Percentiles rank a stretch among this genome's conserved stretches.
Conservation (phyloP, 306 rosid species). For the Dicorynia guianensis region DNA sequence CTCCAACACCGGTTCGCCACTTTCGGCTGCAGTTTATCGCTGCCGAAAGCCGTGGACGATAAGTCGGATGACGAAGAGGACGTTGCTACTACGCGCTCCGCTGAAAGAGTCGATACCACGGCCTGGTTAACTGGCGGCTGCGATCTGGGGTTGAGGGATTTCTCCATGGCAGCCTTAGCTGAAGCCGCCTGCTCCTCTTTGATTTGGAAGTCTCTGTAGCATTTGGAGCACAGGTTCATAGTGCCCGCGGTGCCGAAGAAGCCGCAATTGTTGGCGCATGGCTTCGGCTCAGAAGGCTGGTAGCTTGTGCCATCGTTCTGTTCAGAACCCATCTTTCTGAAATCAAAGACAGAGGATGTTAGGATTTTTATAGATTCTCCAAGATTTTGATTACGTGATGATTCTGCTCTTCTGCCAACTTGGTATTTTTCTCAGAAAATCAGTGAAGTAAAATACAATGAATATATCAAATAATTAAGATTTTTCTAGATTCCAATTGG, state of each 20-base stretch:
- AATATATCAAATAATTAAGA: too few relatives aligned
- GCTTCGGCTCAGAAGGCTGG: slow-evolving; percentile 60
- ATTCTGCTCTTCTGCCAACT: too few relatives aligned
- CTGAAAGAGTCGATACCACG: neutral
- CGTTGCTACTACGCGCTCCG: neutral
- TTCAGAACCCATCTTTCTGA: slow-evolving; percentile 55
- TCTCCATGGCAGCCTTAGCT: slow-evolving; percentile 55
- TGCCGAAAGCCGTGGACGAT: neutral
- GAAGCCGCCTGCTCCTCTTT: slow-evolving; percentile 46
- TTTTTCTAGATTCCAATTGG: too few relatives aligned
- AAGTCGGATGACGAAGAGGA: neutral
- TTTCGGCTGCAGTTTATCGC: slow-evolving; percentile 21
- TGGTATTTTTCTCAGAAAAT: too few relatives aligned
- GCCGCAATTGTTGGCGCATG: slow-evolving; percentile 72
- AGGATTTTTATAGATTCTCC: too few relatives aligned
- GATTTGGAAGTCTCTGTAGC: slow-evolving; percentile 49
- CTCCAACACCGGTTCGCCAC: slow-evolving; percentile 50
- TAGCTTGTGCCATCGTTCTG: slow-evolving; percentile 58
- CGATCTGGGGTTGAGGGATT: slow-evolving; percentile 41
- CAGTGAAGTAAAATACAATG: too few relatives aligned
- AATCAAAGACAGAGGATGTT: neutral
- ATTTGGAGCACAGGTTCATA: slow-evolving; percentile 67
- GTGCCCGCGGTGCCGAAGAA: slow-evolving; percentile 62
- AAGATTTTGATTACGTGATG: too few relatives aligned
- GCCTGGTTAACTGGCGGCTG: slow-evolving; percentile 1